These are phyloP conservation scores for Plasmopara muralis DNA, from an alignment of 352 stramenopile genomes.

Conservation along the genomic window DNA sequence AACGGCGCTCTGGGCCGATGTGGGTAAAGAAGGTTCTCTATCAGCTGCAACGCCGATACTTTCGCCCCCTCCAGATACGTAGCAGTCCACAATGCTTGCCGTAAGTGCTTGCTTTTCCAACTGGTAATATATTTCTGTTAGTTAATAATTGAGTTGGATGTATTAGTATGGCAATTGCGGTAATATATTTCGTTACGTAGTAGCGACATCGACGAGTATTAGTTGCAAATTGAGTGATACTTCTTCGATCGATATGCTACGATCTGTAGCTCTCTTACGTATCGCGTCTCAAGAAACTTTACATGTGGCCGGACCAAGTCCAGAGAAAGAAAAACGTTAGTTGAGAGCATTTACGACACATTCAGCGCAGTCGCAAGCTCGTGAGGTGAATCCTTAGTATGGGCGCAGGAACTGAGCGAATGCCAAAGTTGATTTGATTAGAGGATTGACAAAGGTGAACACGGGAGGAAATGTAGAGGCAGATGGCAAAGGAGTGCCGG, in stretches of 20 bases:
- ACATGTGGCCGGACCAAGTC: conserved; percentile 53
- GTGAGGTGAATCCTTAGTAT: background rate
- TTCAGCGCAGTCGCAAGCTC: no score
- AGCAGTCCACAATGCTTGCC: conserved; percentile 8
- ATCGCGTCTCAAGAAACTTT: conserved; percentile 94
- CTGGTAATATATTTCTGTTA: no score
- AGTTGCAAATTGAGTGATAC: no score
- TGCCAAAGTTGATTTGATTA: conserved; percentile 84
- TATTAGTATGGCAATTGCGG: no score
- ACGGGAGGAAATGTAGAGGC: conserved; percentile 72
- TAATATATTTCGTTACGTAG: no score
- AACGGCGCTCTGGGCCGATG: conserved; percentile 34
- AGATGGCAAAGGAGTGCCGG: conserved; percentile 44
- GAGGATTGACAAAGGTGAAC: conserved; percentile 87
- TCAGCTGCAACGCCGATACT: conserved; percentile 19
- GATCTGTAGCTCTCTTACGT: conserved; percentile 68
- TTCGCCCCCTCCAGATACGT: conserved; percentile 14
- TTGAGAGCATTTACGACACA: no score
- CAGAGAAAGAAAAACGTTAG: background rate
- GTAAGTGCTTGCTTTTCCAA: background rate
- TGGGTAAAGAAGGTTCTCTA: conserved; percentile 17
- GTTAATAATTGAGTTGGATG: no score
- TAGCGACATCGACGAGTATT: no score
- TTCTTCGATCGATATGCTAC: no score
- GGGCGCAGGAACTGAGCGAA: conserved; percentile 80